Conservation (phyloP, 1,284 basidiomycete species). For the Melampsora americana region DNA sequence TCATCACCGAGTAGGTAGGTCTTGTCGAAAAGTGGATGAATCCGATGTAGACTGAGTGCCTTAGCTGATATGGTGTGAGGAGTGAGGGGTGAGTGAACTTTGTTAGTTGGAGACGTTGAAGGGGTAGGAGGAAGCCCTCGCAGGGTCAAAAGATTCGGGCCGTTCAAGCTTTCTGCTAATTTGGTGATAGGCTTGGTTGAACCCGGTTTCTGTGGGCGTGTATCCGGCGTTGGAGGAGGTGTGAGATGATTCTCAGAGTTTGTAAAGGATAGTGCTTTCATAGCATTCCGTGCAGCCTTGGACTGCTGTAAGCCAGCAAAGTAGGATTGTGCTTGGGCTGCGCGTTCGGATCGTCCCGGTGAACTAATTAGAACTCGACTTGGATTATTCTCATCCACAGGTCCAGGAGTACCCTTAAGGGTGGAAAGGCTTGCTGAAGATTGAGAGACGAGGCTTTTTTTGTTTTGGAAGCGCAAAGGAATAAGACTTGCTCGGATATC, state of each 20-base stretch:
- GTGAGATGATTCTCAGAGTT: conserved; percentile 1
- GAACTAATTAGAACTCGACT: too few species aligned
- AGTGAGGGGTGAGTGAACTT: background rate
- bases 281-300: background rate
- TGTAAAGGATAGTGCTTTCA: conserved; percentile 1
- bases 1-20: conserved; percentile 31
- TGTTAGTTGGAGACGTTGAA: conserved; percentile 10
- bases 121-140: conserved; percentile 17
- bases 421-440: background rate
- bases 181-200: background rate
- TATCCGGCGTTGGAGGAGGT: conserved; percentile 20
- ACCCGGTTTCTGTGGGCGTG: conserved; percentile 7
- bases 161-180: background rate
- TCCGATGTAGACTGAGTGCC: conserved; percentile 6
- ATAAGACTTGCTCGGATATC: conserved; percentile 2
- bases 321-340: background rate
- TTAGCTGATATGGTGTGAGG: conserved; percentile 33
- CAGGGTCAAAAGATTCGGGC: conserved; percentile 1
- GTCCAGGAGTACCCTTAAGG: too few species aligned
- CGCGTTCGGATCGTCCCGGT: too few species aligned
- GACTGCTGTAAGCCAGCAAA: background rate
- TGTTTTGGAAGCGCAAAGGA: background rate
- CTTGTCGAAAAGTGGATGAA: conserved; percentile 17
- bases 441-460: background rate
- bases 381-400: too few species aligned